These are phyloP conservation scores for Protostelium mycophagum DNA, from an alignment of 78 protist species.

Conservation along the genomic window DNA sequence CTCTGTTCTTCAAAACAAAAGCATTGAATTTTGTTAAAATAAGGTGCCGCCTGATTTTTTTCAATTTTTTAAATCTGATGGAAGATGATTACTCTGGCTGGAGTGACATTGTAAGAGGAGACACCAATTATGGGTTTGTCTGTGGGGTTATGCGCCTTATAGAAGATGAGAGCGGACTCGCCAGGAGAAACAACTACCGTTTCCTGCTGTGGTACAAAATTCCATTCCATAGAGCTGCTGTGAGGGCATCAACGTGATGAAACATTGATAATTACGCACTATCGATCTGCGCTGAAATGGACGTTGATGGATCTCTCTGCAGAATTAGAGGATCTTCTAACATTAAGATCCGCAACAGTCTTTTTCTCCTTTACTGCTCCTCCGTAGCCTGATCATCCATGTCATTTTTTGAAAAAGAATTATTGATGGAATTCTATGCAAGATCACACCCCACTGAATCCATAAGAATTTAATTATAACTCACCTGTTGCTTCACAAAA, in stretches of 20 bases:
- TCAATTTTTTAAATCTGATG: too few species aligned
- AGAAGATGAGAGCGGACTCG: slow-evolving; percentile 78
- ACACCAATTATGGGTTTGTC: slow-evolving; percentile 77
- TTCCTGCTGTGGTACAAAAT: not conserved
- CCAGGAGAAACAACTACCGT: slow-evolving; percentile 39
- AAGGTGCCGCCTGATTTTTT: slow-evolving; percentile 36
- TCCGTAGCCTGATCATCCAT: too few species aligned
- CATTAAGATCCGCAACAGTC: not conserved
- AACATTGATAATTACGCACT: not conserved
- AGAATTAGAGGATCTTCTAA: slow-evolving; percentile 18
- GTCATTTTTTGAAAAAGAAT: slow-evolving; percentile 20
- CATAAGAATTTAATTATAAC: too few species aligned
- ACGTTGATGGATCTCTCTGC: not conserved
- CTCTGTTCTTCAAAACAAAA: slow-evolving; percentile 92
- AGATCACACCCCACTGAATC: too few species aligned
- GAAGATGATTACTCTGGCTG: slow-evolving; percentile 48
- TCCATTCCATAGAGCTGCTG: slow-evolving; percentile 3
- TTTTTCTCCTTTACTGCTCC: slow-evolving; percentile 61
- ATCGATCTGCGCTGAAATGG: not conserved
- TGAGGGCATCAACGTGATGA: not conserved
- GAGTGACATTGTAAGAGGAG: slow-evolving; percentile 80
- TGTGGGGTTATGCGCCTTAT: slow-evolving; percentile 71
- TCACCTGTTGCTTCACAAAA: slow-evolving; percentile 83
- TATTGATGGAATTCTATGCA: not conserved
- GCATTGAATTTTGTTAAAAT: slow-evolving; percentile 92